phyloP scores from a whole-genome alignment of 768 basidiomycete species.

The Podaxis carcinomalis region DNA sequence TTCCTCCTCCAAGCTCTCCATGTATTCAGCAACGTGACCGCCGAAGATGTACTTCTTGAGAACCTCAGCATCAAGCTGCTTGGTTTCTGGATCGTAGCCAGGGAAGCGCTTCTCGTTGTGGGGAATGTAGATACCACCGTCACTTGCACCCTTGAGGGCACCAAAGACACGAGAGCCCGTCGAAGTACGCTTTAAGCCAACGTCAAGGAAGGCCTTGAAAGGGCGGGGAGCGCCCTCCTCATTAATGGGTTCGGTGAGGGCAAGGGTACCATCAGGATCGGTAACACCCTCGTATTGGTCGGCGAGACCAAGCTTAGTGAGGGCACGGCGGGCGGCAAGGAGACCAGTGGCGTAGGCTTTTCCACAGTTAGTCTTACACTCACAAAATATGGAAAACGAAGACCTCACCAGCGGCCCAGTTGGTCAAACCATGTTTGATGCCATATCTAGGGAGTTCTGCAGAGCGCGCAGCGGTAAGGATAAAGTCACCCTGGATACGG shows the following conservation, averaged over 20 bases:
- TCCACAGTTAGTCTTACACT: slow-evolving; percentile 2
- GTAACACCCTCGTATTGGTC: slow-evolving; percentile 96
- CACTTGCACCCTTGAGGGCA: slow-evolving; percentile 97
- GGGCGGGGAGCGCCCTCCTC: slow-evolving; percentile 93
- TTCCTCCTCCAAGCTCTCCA: slow-evolving; percentile 99
- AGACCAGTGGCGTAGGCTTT: slow-evolving; percentile 96
- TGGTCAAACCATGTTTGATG: slow-evolving; percentile 96
- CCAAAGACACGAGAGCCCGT: slow-evolving; percentile 97
- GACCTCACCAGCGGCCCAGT: slow-evolving; percentile 88
- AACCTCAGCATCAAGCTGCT: slow-evolving; percentile 90
- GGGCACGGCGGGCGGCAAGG: slow-evolving; percentile 88
- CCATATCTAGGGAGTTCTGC: slow-evolving; percentile 93
- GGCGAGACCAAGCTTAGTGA: slow-evolving; percentile 92
- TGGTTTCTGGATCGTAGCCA: slow-evolving; percentile 90
- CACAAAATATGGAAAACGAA: background rate
- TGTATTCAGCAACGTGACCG: slow-evolving; percentile 98
- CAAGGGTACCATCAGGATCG: slow-evolving; percentile 86
- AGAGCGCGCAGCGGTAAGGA: slow-evolving; percentile 84
- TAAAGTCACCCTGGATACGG: slow-evolving; percentile 94
- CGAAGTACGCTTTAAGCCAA: slow-evolving; percentile 95
- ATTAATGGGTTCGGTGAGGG: slow-evolving; percentile 80
- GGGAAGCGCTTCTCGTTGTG: slow-evolving; percentile 99
- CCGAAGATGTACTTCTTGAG: slow-evolving; percentile 98
- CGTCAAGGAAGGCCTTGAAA: slow-evolving; percentile 99
- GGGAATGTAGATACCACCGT: slow-evolving; percentile 97